Evolutionary conservation across 202 grass and related monocot species (phyloP).

Genomic region (Panicum hallii): DNA sequence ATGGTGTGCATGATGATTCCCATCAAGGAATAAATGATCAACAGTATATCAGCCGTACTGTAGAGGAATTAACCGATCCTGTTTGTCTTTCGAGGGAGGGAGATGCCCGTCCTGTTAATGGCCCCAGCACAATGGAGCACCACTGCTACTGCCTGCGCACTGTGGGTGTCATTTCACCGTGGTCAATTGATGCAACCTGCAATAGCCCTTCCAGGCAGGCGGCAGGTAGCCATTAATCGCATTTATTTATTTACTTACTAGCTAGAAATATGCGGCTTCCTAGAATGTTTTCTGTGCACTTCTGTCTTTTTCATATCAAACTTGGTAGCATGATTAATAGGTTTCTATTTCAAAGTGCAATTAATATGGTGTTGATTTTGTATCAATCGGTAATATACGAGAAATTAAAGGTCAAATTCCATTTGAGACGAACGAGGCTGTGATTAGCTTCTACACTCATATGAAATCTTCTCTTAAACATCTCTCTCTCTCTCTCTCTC

Average conservation of each 20-base stretch:
- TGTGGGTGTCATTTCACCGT: not conserved
- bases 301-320: not conserved
- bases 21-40: not conserved
- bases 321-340: not conserved
- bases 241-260: not conserved
- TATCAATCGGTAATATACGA: not conserved
- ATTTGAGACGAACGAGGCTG: not conserved
- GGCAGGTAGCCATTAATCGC: conserved; percentile 37
- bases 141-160: not conserved
- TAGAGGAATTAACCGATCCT: not conserved
- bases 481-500: not conserved
- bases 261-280: not conserved
- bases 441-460: not conserved
- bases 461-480: not conserved
- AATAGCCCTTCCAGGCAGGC: not conserved
- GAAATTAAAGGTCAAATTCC: not conserved
- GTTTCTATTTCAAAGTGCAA: not conserved
- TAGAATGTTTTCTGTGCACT: not conserved
- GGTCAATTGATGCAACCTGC: not conserved
- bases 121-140: not conserved
- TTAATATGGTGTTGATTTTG: not conserved
- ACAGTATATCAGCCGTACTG: not conserved
- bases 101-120: not conserved
- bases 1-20: not conserved
- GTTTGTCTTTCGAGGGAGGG: not conserved